Conservation (phyloP, 345 rosid genomes). For the Hibiscus tridactylites region DNA sequence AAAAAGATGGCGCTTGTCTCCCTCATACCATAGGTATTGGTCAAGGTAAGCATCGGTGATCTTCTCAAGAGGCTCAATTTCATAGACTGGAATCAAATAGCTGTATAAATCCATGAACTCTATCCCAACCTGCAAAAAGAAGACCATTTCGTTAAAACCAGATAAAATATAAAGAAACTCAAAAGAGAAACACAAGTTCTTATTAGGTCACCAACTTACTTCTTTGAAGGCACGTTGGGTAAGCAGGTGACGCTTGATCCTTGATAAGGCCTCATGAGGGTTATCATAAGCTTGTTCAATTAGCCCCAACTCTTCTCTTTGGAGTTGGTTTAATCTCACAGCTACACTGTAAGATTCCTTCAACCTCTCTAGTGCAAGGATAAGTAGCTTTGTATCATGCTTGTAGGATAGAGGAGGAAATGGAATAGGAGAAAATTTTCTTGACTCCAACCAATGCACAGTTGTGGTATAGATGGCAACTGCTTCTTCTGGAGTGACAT, state of each 20-base stretch:
- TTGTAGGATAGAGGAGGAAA: conserved; percentile 98
- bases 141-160: too few species aligned
- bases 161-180: too few species aligned
- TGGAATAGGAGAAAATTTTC: conserved; percentile 96
- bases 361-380: conserved; percentile 94
- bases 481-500: conserved; percentile 99
- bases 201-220: conserved; percentile 30
- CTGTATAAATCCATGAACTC: conserved; percentile 99
- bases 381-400: conserved; percentile 95
- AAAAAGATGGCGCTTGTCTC: conserved; percentile 97
- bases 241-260: conserved; percentile 97
- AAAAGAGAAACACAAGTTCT: background rate
- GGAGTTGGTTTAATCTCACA: conserved; percentile 92
- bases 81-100: conserved; percentile 97
- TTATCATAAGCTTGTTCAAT: conserved; percentile 99
- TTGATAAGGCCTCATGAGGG: conserved; percentile 95
- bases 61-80: conserved; percentile 96
- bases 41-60: conserved; percentile 99
- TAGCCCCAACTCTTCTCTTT: conserved; percentile 97
- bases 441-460: conserved; percentile 97
- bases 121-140: conserved; percentile 75
- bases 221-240: conserved; percentile 99
- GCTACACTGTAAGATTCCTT: conserved; percentile 99
- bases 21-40: conserved; percentile 99
- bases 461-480: conserved; percentile 96